Conservation (phyloP, 441 rosid genomes). For the Euphorbia schlechtendalii region DNA sequence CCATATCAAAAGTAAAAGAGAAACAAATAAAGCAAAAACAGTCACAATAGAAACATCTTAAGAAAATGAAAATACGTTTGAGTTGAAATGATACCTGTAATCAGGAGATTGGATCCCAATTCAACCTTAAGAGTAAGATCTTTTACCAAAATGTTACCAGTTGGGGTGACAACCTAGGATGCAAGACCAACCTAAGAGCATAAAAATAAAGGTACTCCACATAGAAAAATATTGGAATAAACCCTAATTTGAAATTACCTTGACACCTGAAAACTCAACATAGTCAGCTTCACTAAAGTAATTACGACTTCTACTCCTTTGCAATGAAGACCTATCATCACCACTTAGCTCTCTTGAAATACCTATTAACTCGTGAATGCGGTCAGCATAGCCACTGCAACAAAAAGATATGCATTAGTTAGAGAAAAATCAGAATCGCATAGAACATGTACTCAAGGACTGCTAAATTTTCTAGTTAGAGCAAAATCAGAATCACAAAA, state of each 20-base stretch:
- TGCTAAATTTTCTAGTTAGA: too few species aligned
- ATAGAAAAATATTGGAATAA: slow-evolving; percentile 7
- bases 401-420: slow-evolving; percentile 14
- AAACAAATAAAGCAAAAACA: slow-evolving; percentile 8
- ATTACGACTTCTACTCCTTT: slow-evolving; percentile 60
- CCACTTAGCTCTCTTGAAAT: slow-evolving; percentile 81
- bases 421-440: not conserved
- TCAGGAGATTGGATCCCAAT: slow-evolving; percentile 93
- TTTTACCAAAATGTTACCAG: slow-evolving; percentile 89
- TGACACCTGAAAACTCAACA: slow-evolving; percentile 86
- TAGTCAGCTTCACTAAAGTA: slow-evolving; percentile 85
- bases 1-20: slow-evolving; percentile 8
- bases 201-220: slow-evolving; percentile 10
- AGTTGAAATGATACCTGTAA: slow-evolving; percentile 64
- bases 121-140: slow-evolving; percentile 86
- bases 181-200: slow-evolving; percentile 25
- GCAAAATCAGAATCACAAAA: too few species aligned
- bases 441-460: not conserved
- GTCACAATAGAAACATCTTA: not conserved
- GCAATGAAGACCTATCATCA: slow-evolving; percentile 54
- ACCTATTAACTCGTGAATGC: slow-evolving; percentile 84
- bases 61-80: slow-evolving; percentile 12
- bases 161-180: slow-evolving; percentile 94
- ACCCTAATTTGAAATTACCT: slow-evolving; percentile 50
- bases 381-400: slow-evolving; percentile 96